Percentiles rank a stretch among this genome's conserved stretches.
Conservation (phyloP, 2,329 filamentous ascomycete genomes). For the Arthrobotrys megalospora region DNA sequence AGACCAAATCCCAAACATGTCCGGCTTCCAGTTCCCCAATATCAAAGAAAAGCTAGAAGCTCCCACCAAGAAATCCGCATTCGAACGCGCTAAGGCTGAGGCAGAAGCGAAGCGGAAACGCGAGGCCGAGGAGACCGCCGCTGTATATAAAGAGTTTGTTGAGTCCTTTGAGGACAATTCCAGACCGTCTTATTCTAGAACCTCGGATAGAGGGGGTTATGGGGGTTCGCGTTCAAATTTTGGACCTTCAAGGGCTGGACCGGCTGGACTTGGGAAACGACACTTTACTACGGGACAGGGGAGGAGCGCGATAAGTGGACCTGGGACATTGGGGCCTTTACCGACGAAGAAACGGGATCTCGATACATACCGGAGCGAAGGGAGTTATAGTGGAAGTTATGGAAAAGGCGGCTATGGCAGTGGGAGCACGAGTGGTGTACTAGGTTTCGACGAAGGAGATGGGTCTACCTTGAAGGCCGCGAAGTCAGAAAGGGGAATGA, state of each 20-base stretch:
- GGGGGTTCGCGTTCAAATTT: slow-evolving; percentile 61
- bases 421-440: slow-evolving; percentile 61
- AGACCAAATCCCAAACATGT: slow-evolving; percentile 41
- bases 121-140: slow-evolving; percentile 88
- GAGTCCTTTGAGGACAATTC: slow-evolving; percentile 74
- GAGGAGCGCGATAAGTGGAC: slow-evolving; percentile 51
- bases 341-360: slow-evolving; percentile 60
- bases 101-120: slow-evolving; percentile 88
- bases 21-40: slow-evolving; percentile 75
- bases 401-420: slow-evolving; percentile 57
- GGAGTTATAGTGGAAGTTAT: slow-evolving; percentile 43
- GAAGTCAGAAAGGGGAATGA: slow-evolving; percentile 56
- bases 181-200: slow-evolving; percentile 42
- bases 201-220: slow-evolving; percentile 66
- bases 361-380: slow-evolving; percentile 58
- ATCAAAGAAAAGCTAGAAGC: slow-evolving; percentile 83
- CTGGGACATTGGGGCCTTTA: slow-evolving; percentile 48
- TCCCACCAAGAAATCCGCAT: slow-evolving; percentile 85
- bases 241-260: slow-evolving; percentile 59
- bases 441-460: slow-evolving; percentile 64
- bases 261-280: slow-evolving; percentile 52
- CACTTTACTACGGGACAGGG: slow-evolving; percentile 50
- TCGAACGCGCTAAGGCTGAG: slow-evolving; percentile 89
- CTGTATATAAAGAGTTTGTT: slow-evolving; percentile 88
- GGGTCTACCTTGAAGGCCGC: slow-evolving; percentile 35